Base-by-base conservation (phyloP, 1,284 basidiomycete genomes). In the Ustilago tritici region DNA sequence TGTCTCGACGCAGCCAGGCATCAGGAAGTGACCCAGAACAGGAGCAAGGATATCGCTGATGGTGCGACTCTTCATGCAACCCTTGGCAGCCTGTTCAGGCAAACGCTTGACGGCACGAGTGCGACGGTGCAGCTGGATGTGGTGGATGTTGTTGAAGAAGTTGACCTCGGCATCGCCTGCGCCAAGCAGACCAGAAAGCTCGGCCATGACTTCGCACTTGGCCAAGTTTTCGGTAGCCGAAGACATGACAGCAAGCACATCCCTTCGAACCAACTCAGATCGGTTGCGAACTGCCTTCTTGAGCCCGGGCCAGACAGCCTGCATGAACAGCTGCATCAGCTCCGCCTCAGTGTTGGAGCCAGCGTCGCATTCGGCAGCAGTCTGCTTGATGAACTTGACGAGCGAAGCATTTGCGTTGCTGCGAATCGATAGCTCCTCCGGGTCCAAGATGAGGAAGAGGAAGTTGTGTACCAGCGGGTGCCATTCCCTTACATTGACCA, bases 61-160 rank as follows among this genome's bases (percentile, higher is more conserved):
- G 0, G 92, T 93, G 41, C 89, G 89, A 83, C 92, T 93, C 49
- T 91, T 89, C 55, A 98, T 86, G 17, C 88, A 88, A 1, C 91
- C 91, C 61, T 91, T 89, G n/a, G 92, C 90, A 63, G 92, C 92
- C 62, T 92, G 90, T 56, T 98, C 94, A 0, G 91, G 91, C 14
- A 99, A 89, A 36, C 95, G 90, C 35, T 93, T 91, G 40, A 99
- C 89, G 0, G 97, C 96, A 74, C 97, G 89, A 1, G 92, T 92
- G 23, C 96, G 91, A 66, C 96, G 92, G 86, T 99, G 96, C 5
- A 93, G 88, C 87, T 99, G 97, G 60, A 99, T 91, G 86, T 99
- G 97, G 76, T 93, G 91, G 59, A 99, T 91, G 87, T 99, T 99
- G 88, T 92, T 92, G 89, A 99, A 98, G 88, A 99, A 96, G 85